Base-by-base conservation (phyloP, 2,329 filamentous ascomycete genomes). In the Exophiala lecanii-corni region DNA sequence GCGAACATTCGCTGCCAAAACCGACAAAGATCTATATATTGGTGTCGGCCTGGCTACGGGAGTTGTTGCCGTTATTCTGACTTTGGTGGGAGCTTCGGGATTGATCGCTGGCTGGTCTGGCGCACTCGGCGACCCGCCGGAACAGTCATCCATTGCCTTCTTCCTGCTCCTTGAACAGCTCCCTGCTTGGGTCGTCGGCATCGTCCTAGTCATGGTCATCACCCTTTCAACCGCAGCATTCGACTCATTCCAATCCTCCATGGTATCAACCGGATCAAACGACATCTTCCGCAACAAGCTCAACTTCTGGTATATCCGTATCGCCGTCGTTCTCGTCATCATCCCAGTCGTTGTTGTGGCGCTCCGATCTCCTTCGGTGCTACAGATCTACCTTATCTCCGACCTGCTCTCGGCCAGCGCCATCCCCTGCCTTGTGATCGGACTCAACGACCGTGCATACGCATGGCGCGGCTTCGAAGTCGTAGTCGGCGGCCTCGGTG, bases 181-280 rank as follows among this genome's bases (percentile, higher is more conserved):
- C 2, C 86, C 86, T 0, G 73, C 66, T 42, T 92, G 86, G 86
- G 84, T 89, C n/a, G 77, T 92, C 2, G 86, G 85, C 41, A 77
- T 92, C 51, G 78, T 91, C 1, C 72, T 92, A 7, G 81, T 91
- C 60, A 89, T 92, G 84, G 79, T 85, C 1, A 78, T 89, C 21
- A 78, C 79, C 7, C 75, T 92, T 39, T 85, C 79, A 57, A 87
- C 83, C 2, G 82, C 86, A 1, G 80, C 86, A 0, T 91, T 92
- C 51, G 86, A 92, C 69, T 84, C 77, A 49, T 72, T 91, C 26
- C 87, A 91, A 65, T 84, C 81, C 2, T 84, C 86, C 54, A 89
- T 92, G 82, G 82, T 91, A 5, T 87, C 83, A n/a, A 85, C 84
- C 0, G 84, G 82, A 10, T 88, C 83, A 53, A 91, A 91, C 68